Conservation (phyloP, 2,329 filamentous ascomycete species). For the Chaetoscypha palmicola region DNA sequence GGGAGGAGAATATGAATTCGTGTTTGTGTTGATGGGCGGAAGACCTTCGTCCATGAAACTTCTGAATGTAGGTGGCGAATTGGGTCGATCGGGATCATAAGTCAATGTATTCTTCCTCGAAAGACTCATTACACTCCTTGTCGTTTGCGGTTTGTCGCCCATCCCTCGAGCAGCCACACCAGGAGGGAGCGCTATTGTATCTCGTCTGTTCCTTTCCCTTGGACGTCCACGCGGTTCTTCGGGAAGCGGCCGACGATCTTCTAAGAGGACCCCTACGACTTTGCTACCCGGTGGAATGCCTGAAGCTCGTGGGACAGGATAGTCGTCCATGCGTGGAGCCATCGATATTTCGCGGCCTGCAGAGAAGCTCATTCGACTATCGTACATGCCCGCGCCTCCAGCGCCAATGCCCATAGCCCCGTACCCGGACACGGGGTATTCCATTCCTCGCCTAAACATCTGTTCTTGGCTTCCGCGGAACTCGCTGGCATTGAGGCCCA, state of each 20-base stretch:
- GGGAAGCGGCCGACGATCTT: too few species aligned
- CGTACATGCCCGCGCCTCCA: not conserved
- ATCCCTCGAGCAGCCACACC: not conserved
- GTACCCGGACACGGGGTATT: not conserved
- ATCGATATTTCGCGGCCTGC: not conserved
- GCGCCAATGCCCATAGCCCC: not conserved
- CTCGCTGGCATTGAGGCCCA: not conserved
- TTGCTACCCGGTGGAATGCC: not conserved
- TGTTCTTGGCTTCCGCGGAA: not conserved
- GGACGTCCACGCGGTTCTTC: too few species aligned
- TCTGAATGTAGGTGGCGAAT: slow-evolving; percentile 14
- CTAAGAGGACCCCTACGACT: too few species aligned
- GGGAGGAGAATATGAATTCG: not conserved
- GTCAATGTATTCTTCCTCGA: slow-evolving; percentile 14
- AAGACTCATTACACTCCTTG: slow-evolving; percentile 12
- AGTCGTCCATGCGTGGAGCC: not conserved
- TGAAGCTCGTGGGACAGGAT: not conserved
- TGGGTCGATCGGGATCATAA: slow-evolving; percentile 17
- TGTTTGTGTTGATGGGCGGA: not conserved
- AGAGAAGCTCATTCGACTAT: not conserved
- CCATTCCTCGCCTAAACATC: not conserved
- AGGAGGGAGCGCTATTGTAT: too few species aligned
- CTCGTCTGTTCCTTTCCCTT: too few species aligned
- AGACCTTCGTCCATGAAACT: slow-evolving; percentile 10
- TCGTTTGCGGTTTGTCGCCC: not conserved